These are phyloP conservation scores for Saccharomycopsis selenospora DNA, from an alignment of 805 yeast species.

Conservation along the genomic window DNA sequence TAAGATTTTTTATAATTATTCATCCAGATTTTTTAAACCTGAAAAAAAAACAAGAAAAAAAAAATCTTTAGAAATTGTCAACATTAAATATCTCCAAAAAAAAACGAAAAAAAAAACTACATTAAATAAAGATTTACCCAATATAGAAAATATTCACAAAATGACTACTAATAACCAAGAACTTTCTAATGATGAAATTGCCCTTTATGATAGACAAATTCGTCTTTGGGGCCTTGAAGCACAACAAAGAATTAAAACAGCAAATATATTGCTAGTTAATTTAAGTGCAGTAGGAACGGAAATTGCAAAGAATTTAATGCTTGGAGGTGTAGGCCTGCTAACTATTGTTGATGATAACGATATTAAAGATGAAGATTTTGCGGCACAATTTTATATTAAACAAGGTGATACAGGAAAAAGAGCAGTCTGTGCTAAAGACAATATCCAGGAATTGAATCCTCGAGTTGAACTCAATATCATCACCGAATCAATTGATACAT, in stretches of 20 bases:
- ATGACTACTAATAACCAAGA: conserved; percentile 9
- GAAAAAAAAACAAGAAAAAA: too few species aligned
- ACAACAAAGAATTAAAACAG: conserved; percentile 65
- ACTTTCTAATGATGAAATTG: conserved; percentile 64
- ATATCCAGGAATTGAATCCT: conserved; percentile 70
- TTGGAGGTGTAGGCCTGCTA: conserved; percentile 81
- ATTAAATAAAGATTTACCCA: too few species aligned
- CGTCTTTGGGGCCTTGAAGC: conserved; percentile 95
- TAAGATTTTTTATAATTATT: too few species aligned
- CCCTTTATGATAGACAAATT: conserved; percentile 89
- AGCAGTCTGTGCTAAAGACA: conserved; percentile 44
- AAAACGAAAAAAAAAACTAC: too few species aligned
- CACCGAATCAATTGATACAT: conserved; percentile 21
- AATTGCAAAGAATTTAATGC: conserved; percentile 70
- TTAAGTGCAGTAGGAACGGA: conserved; percentile 77
- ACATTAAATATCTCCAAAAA: too few species aligned
- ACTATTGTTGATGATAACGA: conserved; percentile 56
- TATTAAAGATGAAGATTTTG: conserved; percentile 56
- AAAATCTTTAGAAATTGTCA: too few species aligned
- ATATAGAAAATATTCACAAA: too few species aligned
- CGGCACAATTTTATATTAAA: conserved; percentile 66
- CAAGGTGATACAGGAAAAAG: conserved; percentile 51
- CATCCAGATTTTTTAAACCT: too few species aligned
- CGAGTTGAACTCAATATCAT: conserved; percentile 55
- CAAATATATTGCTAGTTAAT: conserved; percentile 63